Conservation (phyloP, 257 asterid species). For the Penstemon newberryi region DNA sequence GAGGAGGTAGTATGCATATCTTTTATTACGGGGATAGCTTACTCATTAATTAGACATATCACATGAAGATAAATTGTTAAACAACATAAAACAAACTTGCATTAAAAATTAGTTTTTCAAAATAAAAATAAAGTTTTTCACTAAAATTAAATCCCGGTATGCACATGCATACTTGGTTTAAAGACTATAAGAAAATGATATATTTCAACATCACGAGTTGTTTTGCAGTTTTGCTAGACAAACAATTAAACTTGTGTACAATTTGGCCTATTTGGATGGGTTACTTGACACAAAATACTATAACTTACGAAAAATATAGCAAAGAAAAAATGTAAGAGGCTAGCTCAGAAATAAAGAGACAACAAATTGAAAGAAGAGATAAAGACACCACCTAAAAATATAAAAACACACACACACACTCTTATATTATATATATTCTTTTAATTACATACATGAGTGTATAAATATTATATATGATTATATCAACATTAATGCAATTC, state of each 20-base stretch:
- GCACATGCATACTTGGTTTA: conserved; percentile 1
- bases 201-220: neutral
- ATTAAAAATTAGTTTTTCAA: too few relatives aligned
- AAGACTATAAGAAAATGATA: conserved; percentile 7
- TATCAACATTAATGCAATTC: neutral
- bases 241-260: conserved; percentile 25
- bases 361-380: conserved; percentile 40
- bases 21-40: too few relatives aligned
- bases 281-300: conserved; percentile 23
- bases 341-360: conserved; percentile 25
- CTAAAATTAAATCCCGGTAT: neutral
- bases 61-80: too few relatives aligned
- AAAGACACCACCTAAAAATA: conserved; percentile 26
- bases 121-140: too few relatives aligned
- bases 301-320: neutral
- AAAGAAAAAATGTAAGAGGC: neutral
- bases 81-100: too few relatives aligned
- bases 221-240: conserved; percentile 18
- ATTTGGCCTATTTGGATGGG: conserved; percentile 18
- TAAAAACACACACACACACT: neutral
- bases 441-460: too few relatives aligned
- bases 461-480: too few relatives aligned
- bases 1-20: too few relatives aligned
- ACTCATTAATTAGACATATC: too few relatives aligned
- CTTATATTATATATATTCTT: neutral